Percentiles rank a stretch among this genome's conserved stretches.
Conservation (phyloP, 495 filamentous ascomycete genomes). For the Penicillium canescens region DNA sequence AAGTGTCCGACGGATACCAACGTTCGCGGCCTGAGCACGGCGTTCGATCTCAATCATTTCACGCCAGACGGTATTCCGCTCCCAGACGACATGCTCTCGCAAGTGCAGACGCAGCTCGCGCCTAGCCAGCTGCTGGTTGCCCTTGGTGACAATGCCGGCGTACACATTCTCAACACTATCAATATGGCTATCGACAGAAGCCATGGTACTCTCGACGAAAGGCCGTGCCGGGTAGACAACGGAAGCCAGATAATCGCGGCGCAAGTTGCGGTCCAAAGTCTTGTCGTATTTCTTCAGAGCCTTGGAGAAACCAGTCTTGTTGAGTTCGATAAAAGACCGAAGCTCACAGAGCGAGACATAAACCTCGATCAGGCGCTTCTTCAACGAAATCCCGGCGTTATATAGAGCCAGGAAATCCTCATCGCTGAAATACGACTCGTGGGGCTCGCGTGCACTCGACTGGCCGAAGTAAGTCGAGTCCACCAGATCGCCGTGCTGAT, state of each 20-base stretch:
- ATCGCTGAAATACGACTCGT: conserved; percentile 71
- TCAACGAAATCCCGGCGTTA: conserved; percentile 80
- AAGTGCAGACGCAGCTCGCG: conserved; percentile 89
- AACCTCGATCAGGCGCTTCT: conserved; percentile 81
- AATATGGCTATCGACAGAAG: conserved; percentile 69
- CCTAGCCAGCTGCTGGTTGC: conserved; percentile 69
- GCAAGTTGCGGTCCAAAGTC: conserved; percentile 78
- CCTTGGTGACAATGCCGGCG: conserved; percentile 75
- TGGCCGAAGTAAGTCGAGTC: conserved; percentile 36
- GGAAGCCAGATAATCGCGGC: conserved; percentile 70
- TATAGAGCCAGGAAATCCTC: conserved; percentile 68
- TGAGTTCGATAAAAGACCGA: conserved; percentile 93
- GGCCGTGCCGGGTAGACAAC: conserved; percentile 71
- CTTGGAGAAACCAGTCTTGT: conserved; percentile 94
- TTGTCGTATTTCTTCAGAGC: conserved; percentile 99
- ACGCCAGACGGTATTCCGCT: conserved; percentile 97
- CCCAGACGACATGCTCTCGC: conserved; percentile 97
- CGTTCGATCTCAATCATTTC: conserved; percentile 98
- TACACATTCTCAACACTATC: conserved; percentile 74
- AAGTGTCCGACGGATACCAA: conserved; percentile 77
- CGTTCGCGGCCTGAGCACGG: conserved; percentile 91
- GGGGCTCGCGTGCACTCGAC: conserved; percentile 20
- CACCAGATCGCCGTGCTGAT: conserved; percentile 47
- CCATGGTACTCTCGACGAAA: conserved; percentile 70
- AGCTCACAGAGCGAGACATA: conserved; percentile 96